Percentiles rank a stretch among this genome's conserved stretches.
Evolutionary conservation across 2,329 filamentous ascomycete species (phyloP).

Genomic region (Gliomastix tumulicola): DNA sequence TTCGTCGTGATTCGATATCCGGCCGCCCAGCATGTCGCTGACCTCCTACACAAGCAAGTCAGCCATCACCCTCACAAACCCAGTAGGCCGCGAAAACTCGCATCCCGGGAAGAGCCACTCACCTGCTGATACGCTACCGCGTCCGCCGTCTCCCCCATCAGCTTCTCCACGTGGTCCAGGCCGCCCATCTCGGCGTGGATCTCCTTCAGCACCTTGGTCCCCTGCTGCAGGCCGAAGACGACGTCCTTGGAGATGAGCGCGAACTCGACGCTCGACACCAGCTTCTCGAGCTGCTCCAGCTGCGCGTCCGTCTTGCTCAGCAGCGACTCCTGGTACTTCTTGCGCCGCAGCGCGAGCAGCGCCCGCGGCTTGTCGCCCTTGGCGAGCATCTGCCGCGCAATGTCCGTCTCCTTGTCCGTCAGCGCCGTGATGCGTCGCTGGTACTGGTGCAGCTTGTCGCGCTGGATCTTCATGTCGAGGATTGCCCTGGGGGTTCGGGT

Average conservation of each 20-base stretch:
- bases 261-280: slow-evolving; percentile 89
- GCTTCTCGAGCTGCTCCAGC: slow-evolving; percentile 84
- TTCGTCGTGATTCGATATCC: slow-evolving; percentile 90
- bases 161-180: slow-evolving; percentile 85
- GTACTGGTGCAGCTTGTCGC: slow-evolving; percentile 95
- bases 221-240: slow-evolving; percentile 84
- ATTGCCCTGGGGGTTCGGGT: slow-evolving; percentile 86
- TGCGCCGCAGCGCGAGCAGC: slow-evolving; percentile 80
- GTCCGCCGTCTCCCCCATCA: slow-evolving; percentile 89
- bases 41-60: slow-evolving; percentile 60
- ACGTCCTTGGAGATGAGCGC: slow-evolving; percentile 96
- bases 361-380: slow-evolving; percentile 75
- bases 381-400: slow-evolving; percentile 76
- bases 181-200: slow-evolving; percentile 97
- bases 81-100: too few relatives aligned
- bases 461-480: slow-evolving; percentile 94
- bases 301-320: slow-evolving; percentile 86
- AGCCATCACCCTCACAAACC: too few relatives aligned
- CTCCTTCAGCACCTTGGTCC: slow-evolving; percentile 79
- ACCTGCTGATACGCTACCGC: slow-evolving; percentile 88
- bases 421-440: slow-evolving; percentile 83
- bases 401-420: slow-evolving; percentile 78
- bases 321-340: slow-evolving; percentile 94
- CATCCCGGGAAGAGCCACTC: neutral
- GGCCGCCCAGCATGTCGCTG: slow-evolving; percentile 80